Percentiles rank a stretch among this genome's conserved stretches.
Evolutionary conservation across 192 early-diverging fungal genomes (phyloP).

Genomic region (Coemansia sp.): DNA sequence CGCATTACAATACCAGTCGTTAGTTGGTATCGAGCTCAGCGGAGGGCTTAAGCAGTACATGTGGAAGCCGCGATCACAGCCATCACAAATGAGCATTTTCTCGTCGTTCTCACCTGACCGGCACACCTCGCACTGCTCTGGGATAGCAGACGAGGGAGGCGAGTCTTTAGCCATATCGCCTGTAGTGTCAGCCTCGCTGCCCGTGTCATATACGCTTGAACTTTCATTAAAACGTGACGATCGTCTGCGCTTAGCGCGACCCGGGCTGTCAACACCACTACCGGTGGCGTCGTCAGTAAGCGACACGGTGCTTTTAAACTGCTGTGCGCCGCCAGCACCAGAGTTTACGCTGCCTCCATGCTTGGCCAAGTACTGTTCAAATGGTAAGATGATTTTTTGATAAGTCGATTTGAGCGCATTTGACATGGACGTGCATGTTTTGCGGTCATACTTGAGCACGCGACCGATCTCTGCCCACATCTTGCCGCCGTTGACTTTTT

Average conservation of each 20-base stretch:
- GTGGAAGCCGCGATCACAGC: constrained; percentile 83
- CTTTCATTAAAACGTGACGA: constrained; percentile 13
- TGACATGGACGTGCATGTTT: constrained; percentile 72
- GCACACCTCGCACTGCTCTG: constrained; percentile 49
- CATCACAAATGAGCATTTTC: constrained; percentile 80
- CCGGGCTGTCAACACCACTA: constrained; percentile 3
- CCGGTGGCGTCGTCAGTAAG: background rate
- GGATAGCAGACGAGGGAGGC: constrained; percentile 27
- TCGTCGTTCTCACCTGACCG: constrained; percentile 55
- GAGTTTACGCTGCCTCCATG: constrained; percentile 23
- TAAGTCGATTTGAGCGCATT: constrained; percentile 71
- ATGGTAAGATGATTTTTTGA: constrained; percentile 63
- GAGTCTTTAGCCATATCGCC: constrained; percentile 16
- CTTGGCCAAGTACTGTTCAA: constrained; percentile 64
- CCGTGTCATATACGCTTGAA: background rate
- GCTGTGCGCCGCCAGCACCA: background rate
- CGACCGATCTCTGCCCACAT: constrained; percentile 88
- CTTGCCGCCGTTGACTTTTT: constrained; percentile 67
- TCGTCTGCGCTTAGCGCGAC: constrained; percentile 37
- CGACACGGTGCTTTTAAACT: background rate
- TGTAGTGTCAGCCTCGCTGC: background rate
- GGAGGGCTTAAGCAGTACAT: constrained; percentile 74
- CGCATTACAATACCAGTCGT: constrained; percentile 86
- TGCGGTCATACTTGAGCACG: constrained; percentile 65
- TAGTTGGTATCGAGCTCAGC: constrained; percentile 55